These are phyloP conservation scores for Fagopyrum homotropicum DNA, from an alignment of 148 eudicot species.

Conservation along the genomic window DNA sequence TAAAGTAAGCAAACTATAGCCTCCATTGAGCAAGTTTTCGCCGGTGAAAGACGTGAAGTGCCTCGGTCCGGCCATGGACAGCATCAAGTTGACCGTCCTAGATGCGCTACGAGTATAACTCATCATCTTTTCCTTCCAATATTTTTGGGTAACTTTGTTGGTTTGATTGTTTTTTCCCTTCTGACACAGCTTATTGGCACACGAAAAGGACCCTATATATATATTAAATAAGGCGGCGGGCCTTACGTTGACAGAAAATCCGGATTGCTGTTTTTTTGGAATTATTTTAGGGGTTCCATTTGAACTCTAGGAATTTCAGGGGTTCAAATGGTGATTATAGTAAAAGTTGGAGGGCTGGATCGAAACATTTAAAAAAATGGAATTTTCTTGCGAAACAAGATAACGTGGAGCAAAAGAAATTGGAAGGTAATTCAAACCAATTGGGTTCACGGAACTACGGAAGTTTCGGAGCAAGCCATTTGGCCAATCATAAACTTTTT, in stretches of 20 bases:
- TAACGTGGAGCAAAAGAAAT: not conserved
- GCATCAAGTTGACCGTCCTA: slow-evolving; percentile 1
- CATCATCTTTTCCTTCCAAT: slow-evolving; percentile 15
- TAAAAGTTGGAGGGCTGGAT: not conserved
- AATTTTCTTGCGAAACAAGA: slow-evolving; percentile 1
- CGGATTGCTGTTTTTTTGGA: not conserved
- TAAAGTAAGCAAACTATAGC: not conserved
- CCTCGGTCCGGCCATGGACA: slow-evolving; percentile 6
- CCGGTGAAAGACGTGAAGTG: slow-evolving; percentile 6
- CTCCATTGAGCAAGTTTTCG: not conserved
- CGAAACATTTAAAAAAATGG: not conserved
- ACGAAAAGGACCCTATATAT: not conserved
- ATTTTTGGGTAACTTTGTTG: not conserved
- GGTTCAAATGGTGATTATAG: not conserved
- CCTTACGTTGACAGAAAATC: not conserved
- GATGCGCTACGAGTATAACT: not conserved
- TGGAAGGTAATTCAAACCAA: not conserved
- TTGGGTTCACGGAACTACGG: too few species aligned
- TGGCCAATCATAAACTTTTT: too few species aligned
- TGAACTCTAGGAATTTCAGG: not conserved
- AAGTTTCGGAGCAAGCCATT: too few species aligned
- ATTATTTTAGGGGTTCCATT: not conserved
- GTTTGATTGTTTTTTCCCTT: not conserved
- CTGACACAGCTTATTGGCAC: not conserved
- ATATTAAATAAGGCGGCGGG: not conserved